phyloP scores from a whole-genome alignment of 140 eudicot genomes.

The Anethum foeniculum region DNA sequence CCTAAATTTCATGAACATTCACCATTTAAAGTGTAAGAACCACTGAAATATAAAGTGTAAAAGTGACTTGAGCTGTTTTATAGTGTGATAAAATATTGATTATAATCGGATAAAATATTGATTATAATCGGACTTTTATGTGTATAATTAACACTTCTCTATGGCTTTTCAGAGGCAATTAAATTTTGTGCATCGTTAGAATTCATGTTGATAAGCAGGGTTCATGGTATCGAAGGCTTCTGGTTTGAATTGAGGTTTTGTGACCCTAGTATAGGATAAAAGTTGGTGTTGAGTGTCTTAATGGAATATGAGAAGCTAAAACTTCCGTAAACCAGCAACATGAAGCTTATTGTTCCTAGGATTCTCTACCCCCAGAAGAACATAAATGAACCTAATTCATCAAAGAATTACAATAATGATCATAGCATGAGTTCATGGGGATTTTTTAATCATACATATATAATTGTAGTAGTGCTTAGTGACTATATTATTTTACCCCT shows the following conservation, averaged over 20 bases:
- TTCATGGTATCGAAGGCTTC: background rate
- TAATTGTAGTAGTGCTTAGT: no score
- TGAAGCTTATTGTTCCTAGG: background rate
- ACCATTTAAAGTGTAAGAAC: background rate
- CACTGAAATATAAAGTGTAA: background rate
- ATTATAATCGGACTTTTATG: background rate
- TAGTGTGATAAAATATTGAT: background rate
- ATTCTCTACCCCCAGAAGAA: background rate
- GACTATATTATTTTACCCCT: no score
- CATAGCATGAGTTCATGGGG: no score
- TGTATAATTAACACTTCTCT: background rate
- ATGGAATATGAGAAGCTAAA: background rate
- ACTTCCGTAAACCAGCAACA: background rate
- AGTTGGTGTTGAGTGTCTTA: background rate
- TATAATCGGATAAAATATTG: no score
- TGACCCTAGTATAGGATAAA: background rate
- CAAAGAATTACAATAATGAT: no score
- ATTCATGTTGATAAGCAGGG: background rate
- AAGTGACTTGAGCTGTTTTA: background rate
- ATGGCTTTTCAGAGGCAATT: background rate
- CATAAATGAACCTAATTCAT: background rate
- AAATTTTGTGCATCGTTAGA: background rate
- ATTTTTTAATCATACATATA: no score
- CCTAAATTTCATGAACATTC: background rate
- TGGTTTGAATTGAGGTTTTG: background rate